phyloP scores from a whole-genome alignment of 305 asterid species.

The Salvia sclarea region DNA sequence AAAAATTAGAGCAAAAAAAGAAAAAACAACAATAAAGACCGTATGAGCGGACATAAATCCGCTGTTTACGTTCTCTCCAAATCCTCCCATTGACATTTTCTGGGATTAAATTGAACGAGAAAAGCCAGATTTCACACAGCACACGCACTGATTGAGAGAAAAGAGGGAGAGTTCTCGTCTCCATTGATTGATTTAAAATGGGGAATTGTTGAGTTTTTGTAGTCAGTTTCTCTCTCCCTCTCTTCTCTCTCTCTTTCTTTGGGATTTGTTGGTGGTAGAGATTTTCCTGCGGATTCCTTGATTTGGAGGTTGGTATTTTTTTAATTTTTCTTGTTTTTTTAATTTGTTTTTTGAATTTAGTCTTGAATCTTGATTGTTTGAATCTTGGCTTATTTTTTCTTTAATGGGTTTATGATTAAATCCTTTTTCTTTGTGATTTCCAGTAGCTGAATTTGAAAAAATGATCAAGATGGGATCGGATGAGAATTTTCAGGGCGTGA shows the following conservation, averaged over 20 bases:
- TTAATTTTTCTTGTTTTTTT: not conserved
- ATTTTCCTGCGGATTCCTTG: constrained; percentile 33
- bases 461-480: constrained; percentile 58
- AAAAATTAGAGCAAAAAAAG: constrained; percentile 16
- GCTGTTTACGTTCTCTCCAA: constrained; percentile 44
- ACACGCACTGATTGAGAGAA: constrained; percentile 27
- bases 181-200: constrained; percentile 37
- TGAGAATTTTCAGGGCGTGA: constrained; percentile 60
- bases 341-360: not conserved
- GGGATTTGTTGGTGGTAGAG: constrained; percentile 11
- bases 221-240: constrained; percentile 31
- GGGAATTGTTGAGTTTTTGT: constrained; percentile 28
- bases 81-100: constrained; percentile 21
- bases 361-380: constrained; percentile 35
- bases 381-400: not conserved
- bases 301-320: constrained; percentile 13
- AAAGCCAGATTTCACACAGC: constrained; percentile 18
- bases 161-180: constrained; percentile 30
- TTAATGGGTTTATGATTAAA: constrained; percentile 15
- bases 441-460: constrained; percentile 21
- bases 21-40: constrained; percentile 23
- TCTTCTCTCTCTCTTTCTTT: constrained; percentile 20
- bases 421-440: constrained; percentile 10
- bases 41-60: constrained; percentile 45
- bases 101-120: constrained; percentile 25